phyloP scores from a whole-genome alignment of 257 asterid genomes.

The Lycium ferocissimum region DNA sequence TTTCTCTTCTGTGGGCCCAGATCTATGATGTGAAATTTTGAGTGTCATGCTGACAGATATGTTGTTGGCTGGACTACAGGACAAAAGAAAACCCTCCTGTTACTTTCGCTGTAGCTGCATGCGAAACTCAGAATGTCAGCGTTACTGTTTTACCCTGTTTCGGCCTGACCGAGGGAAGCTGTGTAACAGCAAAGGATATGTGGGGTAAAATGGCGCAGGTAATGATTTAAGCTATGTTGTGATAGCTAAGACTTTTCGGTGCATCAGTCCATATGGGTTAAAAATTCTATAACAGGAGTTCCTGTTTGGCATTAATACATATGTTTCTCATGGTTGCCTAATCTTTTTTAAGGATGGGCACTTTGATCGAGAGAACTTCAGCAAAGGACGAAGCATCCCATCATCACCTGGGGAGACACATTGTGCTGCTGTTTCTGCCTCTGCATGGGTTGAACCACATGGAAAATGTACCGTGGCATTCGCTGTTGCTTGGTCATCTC shows the following conservation, averaged over 20 bases:
- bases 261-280: constrained; percentile 9
- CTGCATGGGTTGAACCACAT: constrained; percentile 97
- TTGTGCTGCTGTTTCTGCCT: constrained; percentile 98
- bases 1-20: not conserved
- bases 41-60: not conserved
- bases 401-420: constrained; percentile 90
- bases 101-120: constrained; percentile 93
- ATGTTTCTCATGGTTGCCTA: constrained; percentile 24
- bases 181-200: constrained; percentile 87
- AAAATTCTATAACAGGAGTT: not conserved
- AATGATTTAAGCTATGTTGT: constrained; percentile 25
- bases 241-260: not conserved
- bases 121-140: constrained; percentile 94
- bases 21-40: not conserved
- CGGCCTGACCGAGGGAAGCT: constrained; percentile 85
- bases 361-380: constrained; percentile 81
- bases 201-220: constrained; percentile 97
- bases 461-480: constrained; percentile 95
- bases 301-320: not conserved
- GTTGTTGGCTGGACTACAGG: constrained; percentile 56
- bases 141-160: constrained; percentile 94
- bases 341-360: constrained; percentile 76
- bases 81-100: constrained; percentile 92
- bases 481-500: constrained; percentile 95
- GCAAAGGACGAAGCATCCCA: constrained; percentile 78